phyloP scores from a whole-genome alignment of 2,329 filamentous ascomycete species.

The Nigrograna mackinnonii region DNA sequence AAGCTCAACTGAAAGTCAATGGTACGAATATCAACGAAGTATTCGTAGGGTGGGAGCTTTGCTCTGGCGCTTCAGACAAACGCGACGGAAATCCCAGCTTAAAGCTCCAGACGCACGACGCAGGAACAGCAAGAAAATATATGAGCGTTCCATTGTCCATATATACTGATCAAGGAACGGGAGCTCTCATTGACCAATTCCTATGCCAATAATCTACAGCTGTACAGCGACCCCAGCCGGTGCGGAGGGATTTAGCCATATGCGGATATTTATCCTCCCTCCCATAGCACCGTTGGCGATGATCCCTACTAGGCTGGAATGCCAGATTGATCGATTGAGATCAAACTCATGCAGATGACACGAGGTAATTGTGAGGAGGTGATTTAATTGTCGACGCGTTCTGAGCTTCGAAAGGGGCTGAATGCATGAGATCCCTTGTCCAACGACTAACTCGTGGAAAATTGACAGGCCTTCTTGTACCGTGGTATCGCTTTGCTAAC shows the following conservation, averaged over 20 bases:
- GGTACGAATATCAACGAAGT: background rate
- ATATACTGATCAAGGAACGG: conserved; percentile 13
- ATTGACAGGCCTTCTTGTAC: too few relatives aligned
- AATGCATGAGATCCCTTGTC: too few relatives aligned
- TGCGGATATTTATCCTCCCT: conserved; percentile 16
- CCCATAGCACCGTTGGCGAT: background rate
- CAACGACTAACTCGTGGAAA: too few relatives aligned
- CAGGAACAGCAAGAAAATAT: conserved; percentile 15
- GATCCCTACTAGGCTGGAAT: conserved; percentile 1
- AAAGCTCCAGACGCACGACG: conserved; percentile 8
- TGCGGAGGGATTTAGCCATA: conserved; percentile 18
- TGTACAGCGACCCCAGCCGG: conserved; percentile 11
- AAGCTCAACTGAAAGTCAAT: background rate
- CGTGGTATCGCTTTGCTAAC: too few relatives aligned
- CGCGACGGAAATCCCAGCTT: conserved; percentile 1
- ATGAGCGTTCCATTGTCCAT: conserved; percentile 12
- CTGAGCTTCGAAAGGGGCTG: too few relatives aligned
- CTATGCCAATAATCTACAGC: background rate
- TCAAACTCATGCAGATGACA: background rate
- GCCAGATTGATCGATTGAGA: background rate
- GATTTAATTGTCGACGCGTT: too few relatives aligned
- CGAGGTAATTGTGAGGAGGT: background rate
- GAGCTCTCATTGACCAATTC: conserved; percentile 5
- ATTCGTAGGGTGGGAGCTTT: background rate
- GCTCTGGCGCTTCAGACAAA: background rate